A percentile compares a stretch with the other conserved stretches of the same genome.
Evolutionary conservation across 139 green algal species (phyloP).

Genomic region (Eudorina sp.): DNA sequence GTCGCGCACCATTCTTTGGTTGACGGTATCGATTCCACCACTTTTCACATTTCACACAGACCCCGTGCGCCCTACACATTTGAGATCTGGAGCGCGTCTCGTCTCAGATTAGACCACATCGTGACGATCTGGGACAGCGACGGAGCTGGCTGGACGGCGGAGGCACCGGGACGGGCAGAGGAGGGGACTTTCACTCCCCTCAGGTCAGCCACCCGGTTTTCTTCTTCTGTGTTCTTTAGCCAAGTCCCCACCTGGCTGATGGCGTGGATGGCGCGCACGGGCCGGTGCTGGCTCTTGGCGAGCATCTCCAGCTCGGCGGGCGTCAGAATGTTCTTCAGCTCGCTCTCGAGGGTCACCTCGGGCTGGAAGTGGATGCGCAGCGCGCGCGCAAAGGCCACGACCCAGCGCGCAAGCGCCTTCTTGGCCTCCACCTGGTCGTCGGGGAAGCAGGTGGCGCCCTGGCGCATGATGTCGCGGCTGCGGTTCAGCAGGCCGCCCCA

Average conservation of each 20-base stretch:
- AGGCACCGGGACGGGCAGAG: no score
- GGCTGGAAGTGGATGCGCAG: conserved; percentile 45
- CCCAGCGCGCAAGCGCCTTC: conserved; percentile 56
- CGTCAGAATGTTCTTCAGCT: conserved; percentile 51
- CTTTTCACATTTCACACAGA: no score
- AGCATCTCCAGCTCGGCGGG: conserved; percentile 57
- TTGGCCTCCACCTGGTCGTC: conserved; percentile 31
- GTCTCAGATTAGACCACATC: no score
- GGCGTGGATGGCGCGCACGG: conserved; percentile 54
- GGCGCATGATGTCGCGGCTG: conserved; percentile 67
- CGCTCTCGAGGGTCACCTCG: conserved; percentile 28
- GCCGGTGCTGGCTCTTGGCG: conserved; percentile 48
- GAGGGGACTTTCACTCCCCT: no score
- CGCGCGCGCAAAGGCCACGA: conserved; percentile 43
- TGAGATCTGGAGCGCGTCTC: no score
- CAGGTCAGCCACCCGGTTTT: no score
- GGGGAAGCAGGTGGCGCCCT: conserved; percentile 53
- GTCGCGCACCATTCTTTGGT: no score
- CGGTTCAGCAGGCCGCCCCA: conserved; percentile 74
- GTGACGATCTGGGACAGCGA: no score
- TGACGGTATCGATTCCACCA: no score
- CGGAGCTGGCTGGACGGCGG: no score
- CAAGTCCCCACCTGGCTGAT: conserved; percentile 61
- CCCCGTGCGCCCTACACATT: no score
- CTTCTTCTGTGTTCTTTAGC: no score